Percentiles rank a stretch among this genome's conserved stretches.
Evolutionary conservation across 106 monocot genomes (phyloP).

Genomic region (Platanthera zijinensis): DNA sequence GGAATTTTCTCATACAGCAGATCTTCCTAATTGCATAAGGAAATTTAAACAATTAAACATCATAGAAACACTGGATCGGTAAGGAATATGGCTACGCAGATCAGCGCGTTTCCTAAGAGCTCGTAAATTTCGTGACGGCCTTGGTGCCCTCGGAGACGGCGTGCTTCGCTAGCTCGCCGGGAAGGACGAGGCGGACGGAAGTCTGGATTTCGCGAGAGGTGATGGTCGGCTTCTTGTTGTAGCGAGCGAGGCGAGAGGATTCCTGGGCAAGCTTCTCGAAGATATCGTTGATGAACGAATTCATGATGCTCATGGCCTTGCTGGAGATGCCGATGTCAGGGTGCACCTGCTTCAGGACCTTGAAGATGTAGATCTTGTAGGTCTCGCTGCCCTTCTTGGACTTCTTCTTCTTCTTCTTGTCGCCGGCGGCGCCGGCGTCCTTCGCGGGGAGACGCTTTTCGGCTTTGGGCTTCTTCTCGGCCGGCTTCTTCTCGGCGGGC

Average conservation of each 20-base stretch:
- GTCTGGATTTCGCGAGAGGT: constrained; percentile 82
- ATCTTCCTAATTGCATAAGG: neutral
- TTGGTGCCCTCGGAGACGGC: constrained; percentile 48
- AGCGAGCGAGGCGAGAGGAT: constrained; percentile 50
- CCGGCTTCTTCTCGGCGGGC: constrained; percentile 23
- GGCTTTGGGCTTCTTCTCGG: constrained; percentile 32
- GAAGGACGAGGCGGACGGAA: constrained; percentile 63
- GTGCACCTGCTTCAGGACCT: constrained; percentile 95
- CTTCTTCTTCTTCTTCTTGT: constrained; percentile 37
- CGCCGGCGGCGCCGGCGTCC: constrained; percentile 3
- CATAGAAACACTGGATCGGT: neutral
- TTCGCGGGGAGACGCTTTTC: constrained; percentile 29
- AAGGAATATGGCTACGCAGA: neutral
- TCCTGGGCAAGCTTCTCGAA: constrained; percentile 96
- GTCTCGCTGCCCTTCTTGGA: constrained; percentile 55
- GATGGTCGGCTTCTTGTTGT: constrained; percentile 80
- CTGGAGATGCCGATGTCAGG: constrained; percentile 91
- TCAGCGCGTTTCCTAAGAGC: constrained; percentile 2
- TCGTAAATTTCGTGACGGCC: constrained; percentile 45
- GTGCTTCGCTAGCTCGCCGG: constrained; percentile 74
- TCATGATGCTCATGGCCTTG: constrained; percentile 99
- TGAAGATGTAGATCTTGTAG: constrained; percentile 99
- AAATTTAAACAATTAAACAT: neutral
- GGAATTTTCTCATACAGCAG: neutral
- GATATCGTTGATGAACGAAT: constrained; percentile 95